Base-by-base conservation (phyloP, 1,284 basidiomycete species). In the Puccinia horiana region DNA sequence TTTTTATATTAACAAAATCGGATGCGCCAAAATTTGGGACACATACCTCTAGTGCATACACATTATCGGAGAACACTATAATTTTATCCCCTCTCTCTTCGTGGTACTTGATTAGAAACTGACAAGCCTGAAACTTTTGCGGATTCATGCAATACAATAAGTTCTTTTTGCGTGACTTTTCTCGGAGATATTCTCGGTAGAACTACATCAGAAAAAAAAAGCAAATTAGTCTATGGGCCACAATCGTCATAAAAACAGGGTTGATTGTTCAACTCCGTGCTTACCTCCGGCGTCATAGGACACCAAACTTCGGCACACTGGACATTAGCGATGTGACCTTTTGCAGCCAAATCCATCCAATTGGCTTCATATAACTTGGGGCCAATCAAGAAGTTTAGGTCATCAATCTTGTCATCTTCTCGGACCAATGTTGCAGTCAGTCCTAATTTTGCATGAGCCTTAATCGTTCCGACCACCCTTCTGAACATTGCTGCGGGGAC, bases 301-400 rank as follows among this genome's bases (percentile, higher is more conserved):
- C 97, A 99, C 97, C 97, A 99, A 8, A 99, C 97, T 88, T 99
- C 97, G 20, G 97, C 97, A 87, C 96, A 98, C 93, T 96, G 97
- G 29, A 99, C 97, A 85, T 97, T 99, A 5, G 97, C 97, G 86
- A 99, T 99, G 87, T 99, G 97, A 0, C 97, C 97, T 87, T 99
- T 98, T 83, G 95, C 95, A 44, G 97, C 97, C 84, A 99, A 91
- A 88, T 99, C 97, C 96, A 99, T 99, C 97, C 97, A 99, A 87
- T 99, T 99, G 9, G 97, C 97, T 88, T 99, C 97, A 87, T 99
- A 99, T 65, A 99, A 90, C 88, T 99, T 99, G 4, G 97, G 97
- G 0, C 97, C 97, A 86, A 99, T 98, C 90, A 99, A 93, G 87
- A 98, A 99, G 87, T 98, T 98, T 82, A 99, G 89, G 88, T 99